phyloP scores from a whole-genome alignment of 805 yeast species.

The Candida insectorum region DNA sequence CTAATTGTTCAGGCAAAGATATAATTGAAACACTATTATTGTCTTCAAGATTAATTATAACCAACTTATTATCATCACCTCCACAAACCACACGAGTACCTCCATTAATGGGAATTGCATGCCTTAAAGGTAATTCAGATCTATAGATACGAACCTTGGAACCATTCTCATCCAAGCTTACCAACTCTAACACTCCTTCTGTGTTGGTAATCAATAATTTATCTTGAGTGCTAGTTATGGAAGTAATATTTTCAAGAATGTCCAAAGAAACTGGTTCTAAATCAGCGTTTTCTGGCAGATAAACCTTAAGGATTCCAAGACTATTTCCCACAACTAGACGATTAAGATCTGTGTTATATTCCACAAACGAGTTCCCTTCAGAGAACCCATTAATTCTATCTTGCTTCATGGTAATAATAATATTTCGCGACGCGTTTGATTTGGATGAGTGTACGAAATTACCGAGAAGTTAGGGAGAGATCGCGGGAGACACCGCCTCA shows the following conservation, averaged over 20 bases:
- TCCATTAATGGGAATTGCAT: slow-evolving; percentile 55
- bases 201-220: slow-evolving; percentile 34
- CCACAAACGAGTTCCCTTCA: slow-evolving; percentile 38
- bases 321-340: slow-evolving; percentile 51
- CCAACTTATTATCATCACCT: slow-evolving; percentile 63
- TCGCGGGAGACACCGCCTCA: no score
- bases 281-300: slow-evolving; percentile 45
- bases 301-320: slow-evolving; percentile 51
- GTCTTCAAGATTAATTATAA: slow-evolving; percentile 27
- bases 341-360: slow-evolving; percentile 17
- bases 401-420: slow-evolving; percentile 2
- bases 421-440: slow-evolving; percentile 11
- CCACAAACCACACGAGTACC: slow-evolving; percentile 59
- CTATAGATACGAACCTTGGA: slow-evolving; percentile 40
- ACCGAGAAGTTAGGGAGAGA: no score
- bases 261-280: slow-evolving; percentile 62
- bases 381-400: slow-evolving; percentile 35
- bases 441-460: slow-evolving; percentile 2
- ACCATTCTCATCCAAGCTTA: slow-evolving; percentile 26
- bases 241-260: slow-evolving; percentile 43
- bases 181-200: slow-evolving; percentile 42
- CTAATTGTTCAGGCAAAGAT: slow-evolving; percentile 51
- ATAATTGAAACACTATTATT: slow-evolving; percentile 29
- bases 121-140: slow-evolving; percentile 47
- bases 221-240: slow-evolving; percentile 23